A percentile compares a stretch with the other conserved stretches of the same genome.
These are phyloP conservation scores for Wickerhamiella cacticola DNA, from an alignment of 805 yeast species.

Conservation along the genomic window DNA sequence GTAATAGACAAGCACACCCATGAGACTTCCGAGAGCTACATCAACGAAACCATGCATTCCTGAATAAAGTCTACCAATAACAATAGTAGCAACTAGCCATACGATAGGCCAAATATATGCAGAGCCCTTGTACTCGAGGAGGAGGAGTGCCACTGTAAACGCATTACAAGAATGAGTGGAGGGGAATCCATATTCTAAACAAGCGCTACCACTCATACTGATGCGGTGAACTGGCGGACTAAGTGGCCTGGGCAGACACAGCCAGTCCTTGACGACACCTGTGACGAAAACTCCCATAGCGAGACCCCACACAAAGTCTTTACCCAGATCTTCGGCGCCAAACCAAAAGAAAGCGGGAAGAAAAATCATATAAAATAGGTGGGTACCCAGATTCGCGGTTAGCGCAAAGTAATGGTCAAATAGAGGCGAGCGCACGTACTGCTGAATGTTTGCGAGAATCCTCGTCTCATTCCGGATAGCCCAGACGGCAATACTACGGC, in stretches of 20 bases:
- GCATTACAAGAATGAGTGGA: slow-evolving; percentile 93
- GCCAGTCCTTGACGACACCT: slow-evolving; percentile 69
- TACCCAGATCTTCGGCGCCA: slow-evolving; percentile 44
- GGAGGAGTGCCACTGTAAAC: slow-evolving; percentile 56
- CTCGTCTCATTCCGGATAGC: slow-evolving; percentile 54
- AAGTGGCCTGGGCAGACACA: slow-evolving; percentile 83
- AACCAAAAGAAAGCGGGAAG: slow-evolving; percentile 79
- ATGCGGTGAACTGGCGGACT: slow-evolving; percentile 87
- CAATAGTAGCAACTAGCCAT: slow-evolving; percentile 52
- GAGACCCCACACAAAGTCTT: slow-evolving; percentile 56
- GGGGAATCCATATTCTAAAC: slow-evolving; percentile 92
- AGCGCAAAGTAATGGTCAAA: slow-evolving; percentile 71
- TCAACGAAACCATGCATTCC: slow-evolving; percentile 97
- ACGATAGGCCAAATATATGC: not conserved
- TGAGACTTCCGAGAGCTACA: slow-evolving; percentile 46
- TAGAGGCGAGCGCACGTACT: slow-evolving; percentile 33
- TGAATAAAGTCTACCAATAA: slow-evolving; percentile 77
- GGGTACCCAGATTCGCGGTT: slow-evolving; percentile 83
- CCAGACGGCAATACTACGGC: slow-evolving; percentile 46
- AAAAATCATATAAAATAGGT: slow-evolving; percentile 83
- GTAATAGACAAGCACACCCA: slow-evolving; percentile 48
- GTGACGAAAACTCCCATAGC: slow-evolving; percentile 45
- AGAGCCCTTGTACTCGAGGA: slow-evolving; percentile 21
- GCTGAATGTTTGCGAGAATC: slow-evolving; percentile 46
- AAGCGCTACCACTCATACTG: slow-evolving; percentile 81